Conservation (phyloP, 495 filamentous ascomycete genomes). For the Penicillium silybi region DNA sequence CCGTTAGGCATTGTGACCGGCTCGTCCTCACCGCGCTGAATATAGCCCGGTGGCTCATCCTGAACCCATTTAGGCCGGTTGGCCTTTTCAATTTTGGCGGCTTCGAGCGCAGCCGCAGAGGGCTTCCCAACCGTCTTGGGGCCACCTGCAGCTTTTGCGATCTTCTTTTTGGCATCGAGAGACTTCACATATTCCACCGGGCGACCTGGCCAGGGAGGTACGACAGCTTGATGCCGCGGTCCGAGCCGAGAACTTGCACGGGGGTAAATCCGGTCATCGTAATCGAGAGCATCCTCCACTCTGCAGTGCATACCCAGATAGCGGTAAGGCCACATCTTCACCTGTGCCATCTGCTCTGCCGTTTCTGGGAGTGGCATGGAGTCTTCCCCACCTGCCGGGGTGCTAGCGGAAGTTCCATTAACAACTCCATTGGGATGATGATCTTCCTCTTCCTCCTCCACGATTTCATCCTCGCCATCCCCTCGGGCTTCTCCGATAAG, state of each 20-base stretch:
- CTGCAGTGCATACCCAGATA: slow-evolving; percentile 95
- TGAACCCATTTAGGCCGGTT: slow-evolving; percentile 87
- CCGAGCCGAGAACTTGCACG: slow-evolving; percentile 91
- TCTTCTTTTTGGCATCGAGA: slow-evolving; percentile 76
- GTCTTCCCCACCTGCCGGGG: slow-evolving; percentile 51
- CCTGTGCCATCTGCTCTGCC: slow-evolving; percentile 84
- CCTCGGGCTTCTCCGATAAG: slow-evolving; percentile 47
- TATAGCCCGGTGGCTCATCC: slow-evolving; percentile 85
- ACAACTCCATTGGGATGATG: slow-evolving; percentile 37
- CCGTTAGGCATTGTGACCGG: slow-evolving; percentile 41
- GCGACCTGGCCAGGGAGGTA: slow-evolving; percentile 76
- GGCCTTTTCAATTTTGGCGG: slow-evolving; percentile 70
- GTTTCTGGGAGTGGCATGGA: slow-evolving; percentile 66
- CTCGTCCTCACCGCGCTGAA: slow-evolving; percentile 76
- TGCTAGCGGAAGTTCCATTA: slow-evolving; percentile 54
- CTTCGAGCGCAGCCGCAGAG: slow-evolving; percentile 76
- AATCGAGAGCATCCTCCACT: slow-evolving; percentile 93
- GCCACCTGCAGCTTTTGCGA: slow-evolving; percentile 54
- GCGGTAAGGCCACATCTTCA: slow-evolving; percentile 91
- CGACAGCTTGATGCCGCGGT: slow-evolving; percentile 85
- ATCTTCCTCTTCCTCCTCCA: slow-evolving; percentile 69
- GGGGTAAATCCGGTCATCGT: slow-evolving; percentile 96
- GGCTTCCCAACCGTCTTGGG: slow-evolving; percentile 68
- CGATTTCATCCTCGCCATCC: slow-evolving; percentile 77
- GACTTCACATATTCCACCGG: slow-evolving; percentile 88